Conservation (phyloP, 306 rosid species). For the Cicer pinnatifidum region DNA sequence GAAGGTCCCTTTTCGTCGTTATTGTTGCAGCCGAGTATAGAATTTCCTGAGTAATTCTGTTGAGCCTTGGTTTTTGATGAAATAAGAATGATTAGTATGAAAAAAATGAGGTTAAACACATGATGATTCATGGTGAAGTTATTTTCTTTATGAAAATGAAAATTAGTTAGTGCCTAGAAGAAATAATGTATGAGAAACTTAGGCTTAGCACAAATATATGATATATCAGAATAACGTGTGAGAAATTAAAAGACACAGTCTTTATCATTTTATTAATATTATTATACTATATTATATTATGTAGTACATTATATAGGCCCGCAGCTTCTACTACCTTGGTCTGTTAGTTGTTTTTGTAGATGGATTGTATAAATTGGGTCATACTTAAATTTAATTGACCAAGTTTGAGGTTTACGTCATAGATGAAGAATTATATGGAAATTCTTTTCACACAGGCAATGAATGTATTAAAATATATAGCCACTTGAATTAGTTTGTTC, state of each 20-base stretch:
- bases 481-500: slow-evolving; percentile 22
- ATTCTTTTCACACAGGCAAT: slow-evolving; percentile 2
- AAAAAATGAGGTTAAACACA: slow-evolving; percentile 28
- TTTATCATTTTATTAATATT: neutral
- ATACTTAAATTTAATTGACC: slow-evolving; percentile 23
- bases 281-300: neutral
- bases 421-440: slow-evolving; percentile 20
- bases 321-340: slow-evolving; percentile 21
- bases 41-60: slow-evolving; percentile 55
- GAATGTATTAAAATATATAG: slow-evolving; percentile 7
- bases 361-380: slow-evolving; percentile 7
- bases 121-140: slow-evolving; percentile 18
- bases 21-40: slow-evolving; percentile 39
- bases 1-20: slow-evolving; percentile 52
- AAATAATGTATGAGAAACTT: slow-evolving; percentile 14
- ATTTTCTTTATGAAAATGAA: slow-evolving; percentile 10
- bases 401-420: slow-evolving; percentile 22
- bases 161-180: neutral
- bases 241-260: neutral
- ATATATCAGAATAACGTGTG: slow-evolving; percentile 37
- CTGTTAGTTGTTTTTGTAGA: slow-evolving; percentile 28
- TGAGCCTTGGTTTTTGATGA: slow-evolving; percentile 39
- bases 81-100: slow-evolving; percentile 2
- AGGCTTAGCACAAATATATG: neutral
- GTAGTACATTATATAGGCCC: neutral